These are phyloP conservation scores for Fusarium staphyleae DNA, from an alignment of 2,329 filamentous ascomycete genomes.

Conservation along the genomic window DNA sequence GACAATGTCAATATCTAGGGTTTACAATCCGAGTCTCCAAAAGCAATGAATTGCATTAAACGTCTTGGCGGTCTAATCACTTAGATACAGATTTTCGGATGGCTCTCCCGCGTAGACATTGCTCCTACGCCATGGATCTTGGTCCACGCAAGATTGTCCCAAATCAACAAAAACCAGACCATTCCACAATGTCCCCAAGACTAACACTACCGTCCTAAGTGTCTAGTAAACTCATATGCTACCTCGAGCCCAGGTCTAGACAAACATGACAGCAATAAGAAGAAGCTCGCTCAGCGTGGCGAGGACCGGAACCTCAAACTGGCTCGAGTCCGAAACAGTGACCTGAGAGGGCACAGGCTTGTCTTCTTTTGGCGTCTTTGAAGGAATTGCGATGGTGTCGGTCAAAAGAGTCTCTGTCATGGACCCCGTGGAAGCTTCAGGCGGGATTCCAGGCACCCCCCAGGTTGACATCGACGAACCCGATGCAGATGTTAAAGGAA, in stretches of 20 bases:
- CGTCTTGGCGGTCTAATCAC: not conserved
- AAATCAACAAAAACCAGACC: constrained; percentile 16
- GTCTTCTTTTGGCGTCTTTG: constrained; percentile 25
- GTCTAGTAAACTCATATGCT: not conserved
- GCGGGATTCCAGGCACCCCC: not conserved
- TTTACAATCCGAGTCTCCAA: not conserved
- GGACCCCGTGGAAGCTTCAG: not conserved
- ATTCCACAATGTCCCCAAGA: constrained; percentile 2
- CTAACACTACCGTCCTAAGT: not conserved
- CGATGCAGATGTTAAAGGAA: not conserved
- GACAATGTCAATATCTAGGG: not conserved
- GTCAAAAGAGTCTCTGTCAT: constrained; percentile 15
- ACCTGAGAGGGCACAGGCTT: constrained; percentile 40
- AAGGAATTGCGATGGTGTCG: constrained; percentile 34
- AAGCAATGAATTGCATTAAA: not conserved
- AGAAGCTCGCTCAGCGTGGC: constrained; percentile 37
- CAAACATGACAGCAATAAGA: constrained; percentile 36
- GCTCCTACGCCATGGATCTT: not conserved
- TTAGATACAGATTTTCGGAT: not conserved
- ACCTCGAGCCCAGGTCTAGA: not conserved
- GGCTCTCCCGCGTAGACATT: not conserved
- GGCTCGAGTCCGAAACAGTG: constrained; percentile 39
- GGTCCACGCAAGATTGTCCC: constrained; percentile 17
- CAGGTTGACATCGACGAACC: constrained; percentile 1
- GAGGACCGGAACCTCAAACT: constrained; percentile 32